Base-by-base conservation (phyloP, 768 basidiomycete species). In the Coprinellus aureogranulatus region DNA sequence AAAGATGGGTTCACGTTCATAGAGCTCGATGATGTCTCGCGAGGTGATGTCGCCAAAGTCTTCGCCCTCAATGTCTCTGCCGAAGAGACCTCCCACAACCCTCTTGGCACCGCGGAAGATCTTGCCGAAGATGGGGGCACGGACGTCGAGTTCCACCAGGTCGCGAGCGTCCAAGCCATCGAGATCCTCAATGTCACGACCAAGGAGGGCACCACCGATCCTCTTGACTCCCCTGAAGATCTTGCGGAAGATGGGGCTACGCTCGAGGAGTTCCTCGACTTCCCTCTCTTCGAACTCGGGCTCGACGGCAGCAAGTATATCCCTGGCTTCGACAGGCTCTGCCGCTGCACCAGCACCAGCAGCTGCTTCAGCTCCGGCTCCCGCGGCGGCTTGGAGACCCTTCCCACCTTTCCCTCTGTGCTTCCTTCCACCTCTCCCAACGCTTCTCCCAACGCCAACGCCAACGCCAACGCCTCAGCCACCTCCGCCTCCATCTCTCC, bases 401-500 rank as follows among this genome's bases (percentile, higher is more conserved):
- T 34, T 34, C 34, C 14, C 14, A 14, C 34, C 34, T 14, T 14
- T 34, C 8, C 34, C 34, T n/a, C n/a, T n/a, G n/a, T n/a, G n/a
- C n/a, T n/a, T n/a, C n/a, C n/a, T n/a, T n/a, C n/a, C n/a, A n/a
- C n/a, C n/a, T n/a, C n/a, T n/a, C n/a, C n/a, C n/a, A n/a, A n/a
- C n/a, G n/a, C n/a, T n/a, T n/a, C n/a, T n/a, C n/a, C n/a, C n/a
- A n/a, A n/a, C n/a, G n/a, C n/a, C n/a, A n/a, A n/a, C n/a, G n/a
- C n/a, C n/a, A n/a, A n/a, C n/a, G n/a, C n/a, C n/a, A 70, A 76
- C 74, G 62, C 77, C 66, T 51, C 57, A 3, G 65, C 72, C 12
- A 51, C 71, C 4, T 62, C 69, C 1, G 75, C 78, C 11, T 76
- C 77, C 20, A 68, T 70, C 10, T 65, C 74, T n/a, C n/a, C n/a